A percentile compares a stretch with the other conserved stretches of the same genome.
phyloP scores from a whole-genome alignment of 2,329 filamentous ascomycete species.

The Didymella pomorum region DNA sequence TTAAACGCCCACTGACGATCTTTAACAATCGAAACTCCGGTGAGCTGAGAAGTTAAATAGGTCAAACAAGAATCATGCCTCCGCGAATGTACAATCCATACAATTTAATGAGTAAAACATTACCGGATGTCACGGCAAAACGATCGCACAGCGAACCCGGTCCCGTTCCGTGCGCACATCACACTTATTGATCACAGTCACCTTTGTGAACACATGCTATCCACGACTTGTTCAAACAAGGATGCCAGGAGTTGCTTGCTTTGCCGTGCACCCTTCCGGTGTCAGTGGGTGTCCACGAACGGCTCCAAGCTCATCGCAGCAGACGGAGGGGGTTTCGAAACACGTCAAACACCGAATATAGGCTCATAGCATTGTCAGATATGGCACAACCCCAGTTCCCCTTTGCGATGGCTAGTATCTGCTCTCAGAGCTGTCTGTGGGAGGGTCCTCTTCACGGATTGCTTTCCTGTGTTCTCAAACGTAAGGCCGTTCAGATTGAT shows the following conservation, averaged over 20 bases:
- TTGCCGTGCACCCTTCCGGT: neutral
- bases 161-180: neutral
- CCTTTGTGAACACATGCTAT: neutral
- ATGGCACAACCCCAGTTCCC: neutral
- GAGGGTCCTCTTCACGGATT: too few species aligned
- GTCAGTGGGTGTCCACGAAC: neutral
- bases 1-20: constrained; percentile 7
- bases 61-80: neutral
- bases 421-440: too few species aligned
- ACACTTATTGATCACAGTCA: neutral
- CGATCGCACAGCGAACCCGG: neutral
- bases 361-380: neutral
- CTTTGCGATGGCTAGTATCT: neutral
- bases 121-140: neutral
- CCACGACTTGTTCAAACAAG: neutral
- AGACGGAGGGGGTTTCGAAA: neutral
- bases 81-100: neutral
- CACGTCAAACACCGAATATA: neutral
- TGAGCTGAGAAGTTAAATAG: neutral
- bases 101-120: neutral
- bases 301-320: neutral
- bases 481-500: neutral
- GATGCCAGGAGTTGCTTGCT: neutral
- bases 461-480: neutral
- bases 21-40: too few species aligned